phyloP scores from a whole-genome alignment of 495 filamentous ascomycete genomes.

The Lepraria neglecta region DNA sequence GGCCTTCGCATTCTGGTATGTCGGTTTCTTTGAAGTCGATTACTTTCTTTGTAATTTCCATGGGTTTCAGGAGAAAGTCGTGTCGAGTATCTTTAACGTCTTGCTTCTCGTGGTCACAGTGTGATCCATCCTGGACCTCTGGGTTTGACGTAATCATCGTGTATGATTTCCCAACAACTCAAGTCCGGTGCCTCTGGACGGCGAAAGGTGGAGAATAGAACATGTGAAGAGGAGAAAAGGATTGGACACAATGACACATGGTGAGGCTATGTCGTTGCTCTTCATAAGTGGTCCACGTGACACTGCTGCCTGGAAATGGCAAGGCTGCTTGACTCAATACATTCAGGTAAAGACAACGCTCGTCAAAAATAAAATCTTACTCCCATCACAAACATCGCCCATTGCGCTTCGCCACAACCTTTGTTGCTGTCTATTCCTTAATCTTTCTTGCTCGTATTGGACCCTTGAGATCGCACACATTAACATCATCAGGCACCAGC shows the following conservation, averaged over 20 bases:
- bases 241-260: too few relatives aligned
- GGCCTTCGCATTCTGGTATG: constrained; percentile 51
- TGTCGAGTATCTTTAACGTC: too few relatives aligned
- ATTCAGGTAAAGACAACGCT: not conserved
- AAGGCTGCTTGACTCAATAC: not conserved
- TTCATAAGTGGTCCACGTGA: constrained; percentile 1
- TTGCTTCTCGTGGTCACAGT: too few relatives aligned
- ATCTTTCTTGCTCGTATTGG: constrained; percentile 37
- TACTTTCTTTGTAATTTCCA: constrained; percentile 4
- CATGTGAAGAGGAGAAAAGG: too few relatives aligned
- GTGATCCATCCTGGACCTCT: too few relatives aligned
- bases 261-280: not conserved
- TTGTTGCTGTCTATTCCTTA: not conserved
- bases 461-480: constrained; percentile 33
- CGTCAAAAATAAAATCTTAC: not conserved
- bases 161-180: too few relatives aligned
- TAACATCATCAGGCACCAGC: constrained; percentile 29
- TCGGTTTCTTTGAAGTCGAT: constrained; percentile 52
- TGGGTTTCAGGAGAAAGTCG: constrained; percentile 16
- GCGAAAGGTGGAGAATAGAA: too few relatives aligned
- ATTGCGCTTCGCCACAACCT: too few relatives aligned
- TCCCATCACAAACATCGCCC: not conserved
- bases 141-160: too few relatives aligned
- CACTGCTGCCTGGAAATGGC: not conserved
- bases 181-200: too few relatives aligned